A percentile compares a stretch with the other conserved stretches of the same genome.
These are phyloP conservation scores for Heracleum sosnowskyi DNA, from an alignment of 129 eudicot species.

Conservation along the genomic window DNA sequence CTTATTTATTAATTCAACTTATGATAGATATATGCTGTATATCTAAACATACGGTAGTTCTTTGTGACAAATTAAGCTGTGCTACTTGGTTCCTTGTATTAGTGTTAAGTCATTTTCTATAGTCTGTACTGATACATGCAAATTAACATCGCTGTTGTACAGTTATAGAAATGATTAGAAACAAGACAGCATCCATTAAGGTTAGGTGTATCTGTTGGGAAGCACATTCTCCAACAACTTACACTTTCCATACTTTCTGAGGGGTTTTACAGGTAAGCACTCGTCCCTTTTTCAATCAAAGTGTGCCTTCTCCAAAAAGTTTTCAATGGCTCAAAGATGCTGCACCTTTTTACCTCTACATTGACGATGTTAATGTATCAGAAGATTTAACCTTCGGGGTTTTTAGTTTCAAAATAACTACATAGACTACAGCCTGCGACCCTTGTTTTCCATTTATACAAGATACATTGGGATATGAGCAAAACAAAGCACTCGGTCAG, in stretches of 20 bases:
- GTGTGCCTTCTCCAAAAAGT: background rate
- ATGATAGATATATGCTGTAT: background rate
- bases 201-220: conserved; percentile 6
- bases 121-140: background rate
- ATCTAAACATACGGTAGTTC: conserved; percentile 5
- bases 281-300: conserved; percentile 6
- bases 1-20: conserved; percentile 9
- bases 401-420: background rate
- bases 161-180: conserved; percentile 7
- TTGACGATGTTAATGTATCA: background rate
- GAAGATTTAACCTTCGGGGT: background rate
- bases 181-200: conserved; percentile 3
- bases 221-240: conserved; percentile 9
- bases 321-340: background rate
- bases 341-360: background rate
- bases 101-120: conserved; percentile 15
- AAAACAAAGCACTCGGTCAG: background rate
- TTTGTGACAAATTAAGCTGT: conserved; percentile 10
- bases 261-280: conserved; percentile 6
- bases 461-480: background rate
- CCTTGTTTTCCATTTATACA: background rate
- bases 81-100: conserved; percentile 17
- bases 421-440: background rate
- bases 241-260: background rate
- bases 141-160: background rate